Percentiles rank a stretch among this genome's conserved stretches.
Evolutionary conservation across 371 early-diverging fungal genomes (phyloP).

Genomic region (Mucor racemosus): DNA sequence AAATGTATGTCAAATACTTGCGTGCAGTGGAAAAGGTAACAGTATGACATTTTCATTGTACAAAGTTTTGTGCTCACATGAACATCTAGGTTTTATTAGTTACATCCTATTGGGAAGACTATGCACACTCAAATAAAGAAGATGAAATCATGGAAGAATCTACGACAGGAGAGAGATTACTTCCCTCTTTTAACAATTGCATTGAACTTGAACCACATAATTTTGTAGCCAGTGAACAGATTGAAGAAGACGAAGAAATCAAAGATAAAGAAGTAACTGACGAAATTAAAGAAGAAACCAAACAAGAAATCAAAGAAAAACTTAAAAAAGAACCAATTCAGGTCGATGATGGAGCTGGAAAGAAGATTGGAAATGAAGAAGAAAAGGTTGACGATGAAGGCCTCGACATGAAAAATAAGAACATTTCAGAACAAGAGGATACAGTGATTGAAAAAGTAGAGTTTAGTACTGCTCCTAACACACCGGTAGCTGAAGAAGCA

Average conservation of each 20-base stretch:
- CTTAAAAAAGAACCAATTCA: not conserved
- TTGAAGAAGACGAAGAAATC: not conserved
- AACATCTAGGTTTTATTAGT: conserved; percentile 24
- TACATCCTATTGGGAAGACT: conserved; percentile 43
- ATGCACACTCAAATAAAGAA: conserved; percentile 12
- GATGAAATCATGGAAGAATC: not conserved
- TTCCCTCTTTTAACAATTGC: conserved; percentile 1
- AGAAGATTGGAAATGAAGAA: not conserved
- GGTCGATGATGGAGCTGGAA: not conserved
- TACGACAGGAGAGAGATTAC: not conserved
- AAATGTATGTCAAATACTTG: conserved; percentile 58
- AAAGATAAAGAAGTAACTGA: not conserved
- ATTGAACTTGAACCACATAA: conserved; percentile 33
- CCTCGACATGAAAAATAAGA: not conserved
- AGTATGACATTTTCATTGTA: not conserved
- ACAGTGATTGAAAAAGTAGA: not conserved
- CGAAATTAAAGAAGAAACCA: not conserved
- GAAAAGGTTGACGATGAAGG: not conserved
- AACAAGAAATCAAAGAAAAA: not conserved
- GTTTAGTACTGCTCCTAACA: not conserved
- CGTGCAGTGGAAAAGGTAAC: conserved; percentile 58
- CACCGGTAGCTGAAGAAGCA: not conserved
- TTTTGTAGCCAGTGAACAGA: conserved; percentile 2
- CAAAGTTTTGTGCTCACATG: not conserved
- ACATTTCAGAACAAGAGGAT: not conserved